Percentiles rank a stretch among this genome's conserved stretches.
These are phyloP conservation scores for Castanea mollissima DNA, from an alignment of 306 rosid species.

Conservation along the genomic window DNA sequence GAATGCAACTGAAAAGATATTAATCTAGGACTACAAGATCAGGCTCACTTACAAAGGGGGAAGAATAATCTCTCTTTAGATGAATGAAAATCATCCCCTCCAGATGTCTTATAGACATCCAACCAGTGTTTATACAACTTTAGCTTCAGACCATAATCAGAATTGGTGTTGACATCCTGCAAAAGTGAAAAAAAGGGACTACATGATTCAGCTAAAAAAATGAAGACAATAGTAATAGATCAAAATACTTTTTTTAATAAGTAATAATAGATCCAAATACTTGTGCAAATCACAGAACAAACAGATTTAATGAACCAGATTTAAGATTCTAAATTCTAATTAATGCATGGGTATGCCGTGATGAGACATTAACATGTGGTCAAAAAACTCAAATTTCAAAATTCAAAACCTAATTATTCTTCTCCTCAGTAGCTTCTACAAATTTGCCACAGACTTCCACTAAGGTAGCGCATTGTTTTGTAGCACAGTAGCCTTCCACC, in stretches of 20 bases:
- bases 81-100: constrained; percentile 57
- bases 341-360: neutral
- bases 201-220: constrained; percentile 1
- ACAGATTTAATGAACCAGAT: neutral
- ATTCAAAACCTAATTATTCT: neutral
- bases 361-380: neutral
- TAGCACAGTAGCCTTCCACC: neutral
- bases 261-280: neutral
- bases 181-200: neutral
- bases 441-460: neutral
- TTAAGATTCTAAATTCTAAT: neutral
- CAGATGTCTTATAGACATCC: constrained; percentile 68
- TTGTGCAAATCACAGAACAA: neutral
- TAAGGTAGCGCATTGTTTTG: neutral
- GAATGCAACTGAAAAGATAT: constrained; percentile 2
- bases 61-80: constrained; percentile 62
- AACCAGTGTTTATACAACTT: constrained; percentile 74
- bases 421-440: neutral
- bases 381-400: neutral
- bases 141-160: constrained; percentile 45
- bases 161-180: constrained; percentile 50
- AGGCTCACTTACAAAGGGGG: constrained; percentile 67
- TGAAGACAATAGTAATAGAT: neutral
- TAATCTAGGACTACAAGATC: constrained; percentile 10
- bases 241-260: too few relatives aligned